A percentile compares a stretch with the other conserved stretches of the same genome.
Evolutionary conservation across 2,329 filamentous ascomycete genomes (phyloP).

Genomic region (Alternaria triticina): DNA sequence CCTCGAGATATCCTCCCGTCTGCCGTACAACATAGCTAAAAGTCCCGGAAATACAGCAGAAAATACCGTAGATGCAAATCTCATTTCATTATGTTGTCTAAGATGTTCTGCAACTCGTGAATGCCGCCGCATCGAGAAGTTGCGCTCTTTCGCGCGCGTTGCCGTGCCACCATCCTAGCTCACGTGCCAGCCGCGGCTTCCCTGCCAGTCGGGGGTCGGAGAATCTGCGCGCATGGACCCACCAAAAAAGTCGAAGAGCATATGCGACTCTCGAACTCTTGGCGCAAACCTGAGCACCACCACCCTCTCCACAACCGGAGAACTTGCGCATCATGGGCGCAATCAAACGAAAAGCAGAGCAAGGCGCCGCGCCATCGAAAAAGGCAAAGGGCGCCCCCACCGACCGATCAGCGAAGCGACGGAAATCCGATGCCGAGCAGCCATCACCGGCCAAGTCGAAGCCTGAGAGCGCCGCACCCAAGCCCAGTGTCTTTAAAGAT

Average conservation of each 20-base stretch:
- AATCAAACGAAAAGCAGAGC: constrained; percentile 55
- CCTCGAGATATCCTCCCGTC: not conserved
- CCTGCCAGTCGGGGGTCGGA: constrained; percentile 12
- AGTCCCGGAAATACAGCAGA: not conserved
- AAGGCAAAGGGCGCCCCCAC: constrained; percentile 35
- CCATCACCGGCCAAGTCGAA: constrained; percentile 38
- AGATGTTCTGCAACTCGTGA: not conserved
- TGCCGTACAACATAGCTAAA: not conserved
- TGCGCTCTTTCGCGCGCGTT: not conserved
- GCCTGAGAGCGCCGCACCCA: constrained; percentile 38
- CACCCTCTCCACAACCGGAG: constrained; percentile 2
- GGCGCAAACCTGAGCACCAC: constrained; percentile 21
- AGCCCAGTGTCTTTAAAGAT: constrained; percentile 63
- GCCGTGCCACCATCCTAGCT: not conserved
- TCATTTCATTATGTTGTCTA: too few species aligned
- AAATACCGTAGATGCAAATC: too few species aligned
- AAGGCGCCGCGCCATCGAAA: constrained; percentile 36
- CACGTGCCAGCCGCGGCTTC: constrained; percentile 4
- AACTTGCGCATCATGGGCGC: constrained; percentile 49
- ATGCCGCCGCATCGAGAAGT: not conserved
- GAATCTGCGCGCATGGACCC: constrained; percentile 14
- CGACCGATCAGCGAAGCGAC: constrained; percentile 47
- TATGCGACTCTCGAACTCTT: constrained; percentile 21
- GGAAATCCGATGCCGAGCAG: constrained; percentile 43
- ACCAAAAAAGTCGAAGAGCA: constrained; percentile 15